Evolutionary conservation across 768 basidiomycete genomes (phyloP).

Genomic region (Coprinellus micaceus): DNA sequence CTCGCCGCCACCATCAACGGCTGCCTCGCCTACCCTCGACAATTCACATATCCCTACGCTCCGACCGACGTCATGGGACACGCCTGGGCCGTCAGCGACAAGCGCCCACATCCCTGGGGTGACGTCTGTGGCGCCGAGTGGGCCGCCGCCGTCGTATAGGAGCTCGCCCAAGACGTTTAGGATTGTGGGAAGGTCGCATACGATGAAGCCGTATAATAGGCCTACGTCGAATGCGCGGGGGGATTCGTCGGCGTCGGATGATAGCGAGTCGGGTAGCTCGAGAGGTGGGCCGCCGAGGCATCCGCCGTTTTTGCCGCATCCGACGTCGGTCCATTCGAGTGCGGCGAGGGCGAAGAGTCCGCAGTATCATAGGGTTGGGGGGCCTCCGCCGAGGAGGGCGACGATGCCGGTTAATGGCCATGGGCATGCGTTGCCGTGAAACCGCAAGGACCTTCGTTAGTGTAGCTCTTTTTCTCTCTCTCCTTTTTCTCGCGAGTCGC

Average conservation of each 20-base stretch:
- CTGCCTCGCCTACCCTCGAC: neutral
- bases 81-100: neutral
- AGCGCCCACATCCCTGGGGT: neutral
- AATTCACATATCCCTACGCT: neutral
- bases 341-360: neutral
- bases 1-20: neutral
- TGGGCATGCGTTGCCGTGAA: neutral
- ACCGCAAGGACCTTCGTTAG: too few species aligned
- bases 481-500: neutral
- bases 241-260: neutral
- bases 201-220: neutral
- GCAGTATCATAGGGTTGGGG: neutral
- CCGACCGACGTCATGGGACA: neutral
- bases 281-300: neutral
- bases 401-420: neutral
- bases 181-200: conserved; percentile 1
- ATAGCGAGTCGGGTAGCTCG: neutral
- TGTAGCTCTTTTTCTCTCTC: too few species aligned
- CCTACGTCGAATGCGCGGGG: neutral
- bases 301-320: neutral
- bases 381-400: neutral
- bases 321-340: neutral
- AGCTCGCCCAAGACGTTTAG: neutral
- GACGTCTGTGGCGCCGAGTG: neutral
- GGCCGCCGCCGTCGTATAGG: neutral